Conservation (phyloP, 192 early-diverging fungal genomes). For the Helicostylum pulchrum region DNA sequence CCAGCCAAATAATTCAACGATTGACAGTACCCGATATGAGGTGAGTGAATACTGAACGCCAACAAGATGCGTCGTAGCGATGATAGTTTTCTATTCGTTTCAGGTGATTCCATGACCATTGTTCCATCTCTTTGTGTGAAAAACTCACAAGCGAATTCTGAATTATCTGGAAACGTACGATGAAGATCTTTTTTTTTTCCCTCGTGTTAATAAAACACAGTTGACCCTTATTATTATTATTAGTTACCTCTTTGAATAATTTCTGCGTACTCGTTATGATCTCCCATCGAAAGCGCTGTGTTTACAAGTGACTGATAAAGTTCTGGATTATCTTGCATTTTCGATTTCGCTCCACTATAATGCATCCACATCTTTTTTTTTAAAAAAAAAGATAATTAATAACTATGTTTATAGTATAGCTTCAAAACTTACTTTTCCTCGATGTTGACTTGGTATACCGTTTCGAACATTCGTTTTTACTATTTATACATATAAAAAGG, state of each 20-base stretch:
- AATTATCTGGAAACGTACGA: conserved; percentile 82
- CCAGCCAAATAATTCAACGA: conserved; percentile 79
- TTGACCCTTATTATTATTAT: background rate
- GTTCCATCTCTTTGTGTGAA: conserved; percentile 20
- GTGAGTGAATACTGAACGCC: conserved; percentile 69
- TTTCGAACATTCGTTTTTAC: conserved; percentile 70
- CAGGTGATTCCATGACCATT: conserved; percentile 23
- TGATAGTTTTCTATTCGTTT: conserved; percentile 43
- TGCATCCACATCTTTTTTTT: conserved; percentile 57
- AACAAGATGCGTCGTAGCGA: conserved; percentile 67
- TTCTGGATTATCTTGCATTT: conserved; percentile 49
- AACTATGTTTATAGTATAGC: conserved; percentile 3
- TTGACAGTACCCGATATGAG: conserved; percentile 82
- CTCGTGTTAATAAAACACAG: background rate
- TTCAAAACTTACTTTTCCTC: conserved; percentile 48
- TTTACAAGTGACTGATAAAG: conserved; percentile 53
- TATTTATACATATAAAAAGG: conserved; percentile 32
- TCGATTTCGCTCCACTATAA: conserved; percentile 65
- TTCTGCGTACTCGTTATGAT: conserved; percentile 63
- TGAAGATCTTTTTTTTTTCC: conserved; percentile 62
- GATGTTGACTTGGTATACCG: conserved; percentile 63
- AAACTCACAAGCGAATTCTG: conserved; percentile 55
- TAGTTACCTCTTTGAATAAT: conserved; percentile 61
- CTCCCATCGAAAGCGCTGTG: conserved; percentile 41
- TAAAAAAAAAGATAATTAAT: background rate